phyloP scores from a whole-genome alignment of 2,329 filamentous ascomycete genomes.

The Arthrobotrys sinensis region DNA sequence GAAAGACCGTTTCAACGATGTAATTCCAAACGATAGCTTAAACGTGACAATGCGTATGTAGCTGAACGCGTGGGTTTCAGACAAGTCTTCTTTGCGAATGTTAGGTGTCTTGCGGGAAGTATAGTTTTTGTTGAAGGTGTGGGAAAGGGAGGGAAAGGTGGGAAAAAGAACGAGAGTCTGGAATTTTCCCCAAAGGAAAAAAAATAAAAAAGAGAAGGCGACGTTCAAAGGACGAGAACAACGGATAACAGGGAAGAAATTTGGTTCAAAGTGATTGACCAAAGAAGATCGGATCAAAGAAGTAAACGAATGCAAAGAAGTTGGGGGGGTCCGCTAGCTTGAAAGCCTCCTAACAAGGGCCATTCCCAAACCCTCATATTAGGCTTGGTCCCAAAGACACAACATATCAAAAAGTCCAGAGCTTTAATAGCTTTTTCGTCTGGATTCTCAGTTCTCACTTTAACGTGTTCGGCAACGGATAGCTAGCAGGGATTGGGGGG shows the following conservation, averaged over 20 bases:
- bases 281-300: slow-evolving; percentile 60
- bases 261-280: slow-evolving; percentile 37
- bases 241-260: slow-evolving; percentile 51
- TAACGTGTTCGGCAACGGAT: slow-evolving; percentile 61
- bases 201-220: slow-evolving; percentile 33
- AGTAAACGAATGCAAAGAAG: slow-evolving; percentile 51
- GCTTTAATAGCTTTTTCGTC: slow-evolving; percentile 53
- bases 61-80: slow-evolving; percentile 56
- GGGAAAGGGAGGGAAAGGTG: slow-evolving; percentile 24
- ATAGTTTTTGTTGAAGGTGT: slow-evolving; percentile 28
- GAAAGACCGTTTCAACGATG: slow-evolving; percentile 53
- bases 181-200: slow-evolving; percentile 40
- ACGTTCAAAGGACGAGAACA: slow-evolving; percentile 42
- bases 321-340: slow-evolving; percentile 52
- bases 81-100: slow-evolving; percentile 35
- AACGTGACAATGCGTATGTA: slow-evolving; percentile 50
- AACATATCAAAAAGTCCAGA: slow-evolving; percentile 57
- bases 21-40: slow-evolving; percentile 53
- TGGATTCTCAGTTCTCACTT: slow-evolving; percentile 54
- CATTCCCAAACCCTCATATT: slow-evolving; percentile 59
- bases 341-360: slow-evolving; percentile 59
- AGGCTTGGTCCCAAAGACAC: slow-evolving; percentile 47
- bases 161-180: slow-evolving; percentile 54
- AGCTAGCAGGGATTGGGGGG: slow-evolving; percentile 58
- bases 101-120: slow-evolving; percentile 39